These are phyloP conservation scores for Pogostemon cablin DNA, from an alignment of 257 asterid species.

Conservation along the genomic window DNA sequence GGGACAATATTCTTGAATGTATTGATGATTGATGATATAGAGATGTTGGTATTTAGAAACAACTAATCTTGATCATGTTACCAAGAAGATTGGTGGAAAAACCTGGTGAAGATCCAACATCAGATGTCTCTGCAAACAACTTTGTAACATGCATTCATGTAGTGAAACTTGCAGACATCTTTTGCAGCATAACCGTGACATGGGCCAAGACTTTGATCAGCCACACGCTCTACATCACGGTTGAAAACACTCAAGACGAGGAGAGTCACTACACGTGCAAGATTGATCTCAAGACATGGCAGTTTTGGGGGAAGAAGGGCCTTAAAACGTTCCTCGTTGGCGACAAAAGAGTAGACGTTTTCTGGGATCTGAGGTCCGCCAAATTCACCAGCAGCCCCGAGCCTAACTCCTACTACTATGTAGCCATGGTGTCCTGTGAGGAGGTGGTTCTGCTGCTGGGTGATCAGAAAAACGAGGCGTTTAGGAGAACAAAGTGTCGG, in stretches of 20 bases:
- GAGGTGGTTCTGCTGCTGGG: conserved; percentile 68
- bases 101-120: conserved; percentile 32
- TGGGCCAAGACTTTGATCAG: conserved; percentile 72
- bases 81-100: conserved; percentile 31
- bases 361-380: conserved; percentile 77
- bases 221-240: conserved; percentile 64
- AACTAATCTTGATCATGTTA: not conserved
- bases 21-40: conserved; percentile 22
- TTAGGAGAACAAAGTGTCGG: conserved; percentile 54
- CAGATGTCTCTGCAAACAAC: conserved; percentile 46
- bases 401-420: conserved; percentile 71
- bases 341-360: conserved; percentile 63
- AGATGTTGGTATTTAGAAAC: no score
- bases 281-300: conserved; percentile 90
- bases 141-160: conserved; percentile 68
- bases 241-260: conserved; percentile 45
- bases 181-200: conserved; percentile 50
- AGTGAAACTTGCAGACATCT: conserved; percentile 43
- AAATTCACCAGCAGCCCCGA: conserved; percentile 63
- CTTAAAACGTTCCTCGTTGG: conserved; percentile 61
- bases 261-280: conserved; percentile 69
- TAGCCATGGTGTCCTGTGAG: conserved; percentile 61
- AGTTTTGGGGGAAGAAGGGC: conserved; percentile 91
- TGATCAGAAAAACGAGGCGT: conserved; percentile 71
- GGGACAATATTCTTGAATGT: not conserved